Conservation (phyloP, 108 stramenopile genomes). For the Thalassiosira profunda region DNA sequence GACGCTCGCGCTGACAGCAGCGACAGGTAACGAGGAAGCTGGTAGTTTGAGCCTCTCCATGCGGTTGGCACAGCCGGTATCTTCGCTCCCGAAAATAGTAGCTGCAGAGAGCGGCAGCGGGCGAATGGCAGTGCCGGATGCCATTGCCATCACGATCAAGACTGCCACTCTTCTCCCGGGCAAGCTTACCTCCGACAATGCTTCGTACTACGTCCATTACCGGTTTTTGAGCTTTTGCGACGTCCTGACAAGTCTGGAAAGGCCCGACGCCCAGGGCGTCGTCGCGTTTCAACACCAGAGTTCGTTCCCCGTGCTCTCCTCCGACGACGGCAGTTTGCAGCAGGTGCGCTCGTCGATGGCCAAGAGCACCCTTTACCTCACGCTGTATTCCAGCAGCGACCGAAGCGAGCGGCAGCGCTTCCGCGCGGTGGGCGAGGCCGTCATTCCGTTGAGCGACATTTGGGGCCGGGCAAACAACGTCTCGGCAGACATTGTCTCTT, state of each 20-base stretch:
- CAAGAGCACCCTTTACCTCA: constrained; percentile 5
- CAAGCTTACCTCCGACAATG: neutral
- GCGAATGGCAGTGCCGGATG: neutral
- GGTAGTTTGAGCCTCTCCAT: constrained; percentile 6
- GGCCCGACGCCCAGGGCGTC: constrained; percentile 1
- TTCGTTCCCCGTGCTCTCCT: constrained; percentile 11
- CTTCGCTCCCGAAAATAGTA: neutral
- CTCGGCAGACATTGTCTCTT: constrained; percentile 6
- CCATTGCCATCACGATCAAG: constrained; percentile 5
- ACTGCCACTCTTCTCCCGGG: constrained; percentile 1
- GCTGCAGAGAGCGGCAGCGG: neutral
- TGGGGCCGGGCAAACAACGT: neutral
- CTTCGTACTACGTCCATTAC: constrained; percentile 18
- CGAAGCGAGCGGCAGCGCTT: neutral
- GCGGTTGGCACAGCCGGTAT: neutral
- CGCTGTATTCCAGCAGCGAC: constrained; percentile 9
- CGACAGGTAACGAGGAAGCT: neutral
- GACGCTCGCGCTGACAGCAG: neutral
- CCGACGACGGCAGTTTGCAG: neutral
- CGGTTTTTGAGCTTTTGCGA: constrained; percentile 8
- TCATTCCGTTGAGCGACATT: constrained; percentile 7
- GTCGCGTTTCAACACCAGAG: constrained; percentile 12
- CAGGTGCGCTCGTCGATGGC: neutral
- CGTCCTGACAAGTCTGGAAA: constrained; percentile 2
- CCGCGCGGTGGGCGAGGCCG: constrained; percentile 6